Conservation (phyloP, 2,329 filamentous ascomycete genomes). For the Capronia epimyces region DNA sequence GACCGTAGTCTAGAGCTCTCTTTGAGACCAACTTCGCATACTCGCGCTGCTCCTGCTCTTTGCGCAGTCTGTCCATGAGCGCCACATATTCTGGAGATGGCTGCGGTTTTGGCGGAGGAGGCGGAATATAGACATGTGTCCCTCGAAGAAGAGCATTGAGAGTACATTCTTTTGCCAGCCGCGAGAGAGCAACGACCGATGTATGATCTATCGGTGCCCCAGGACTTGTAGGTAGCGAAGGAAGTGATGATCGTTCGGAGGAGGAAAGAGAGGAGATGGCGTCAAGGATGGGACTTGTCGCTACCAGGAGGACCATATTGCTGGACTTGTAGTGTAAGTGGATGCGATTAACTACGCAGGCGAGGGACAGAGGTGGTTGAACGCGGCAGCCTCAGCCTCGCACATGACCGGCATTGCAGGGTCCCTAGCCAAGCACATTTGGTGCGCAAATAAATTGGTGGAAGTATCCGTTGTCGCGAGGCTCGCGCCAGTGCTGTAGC, state of each 20-base stretch:
- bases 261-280: conserved; percentile 37
- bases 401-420: no score
- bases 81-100: conserved; percentile 79
- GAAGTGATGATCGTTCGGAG: conserved; percentile 32
- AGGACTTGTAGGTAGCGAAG: conserved; percentile 22
- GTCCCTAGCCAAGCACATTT: no score
- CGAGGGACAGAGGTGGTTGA: background rate
- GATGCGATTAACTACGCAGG: background rate
- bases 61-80: conserved; percentile 78
- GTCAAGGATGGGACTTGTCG: conserved; percentile 38
- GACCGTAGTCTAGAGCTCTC: conserved; percentile 43
- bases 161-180: conserved; percentile 36
- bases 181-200: conserved; percentile 36
- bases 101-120: conserved; percentile 71
- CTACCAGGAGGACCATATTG: conserved; percentile 40
- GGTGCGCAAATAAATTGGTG: no score
- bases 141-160: conserved; percentile 69
- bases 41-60: conserved; percentile 71
- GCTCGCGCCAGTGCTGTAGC: no score
- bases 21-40: conserved; percentile 67
- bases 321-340: background rate
- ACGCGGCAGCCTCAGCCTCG: no score
- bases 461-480: no score
- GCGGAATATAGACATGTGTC: conserved; percentile 67
- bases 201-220: conserved; percentile 40